A percentile compares a stretch with the other conserved stretches of the same genome.
Conservation (phyloP, 2,329 filamentous ascomycete genomes). For the Ambrosiella xylebori region DNA sequence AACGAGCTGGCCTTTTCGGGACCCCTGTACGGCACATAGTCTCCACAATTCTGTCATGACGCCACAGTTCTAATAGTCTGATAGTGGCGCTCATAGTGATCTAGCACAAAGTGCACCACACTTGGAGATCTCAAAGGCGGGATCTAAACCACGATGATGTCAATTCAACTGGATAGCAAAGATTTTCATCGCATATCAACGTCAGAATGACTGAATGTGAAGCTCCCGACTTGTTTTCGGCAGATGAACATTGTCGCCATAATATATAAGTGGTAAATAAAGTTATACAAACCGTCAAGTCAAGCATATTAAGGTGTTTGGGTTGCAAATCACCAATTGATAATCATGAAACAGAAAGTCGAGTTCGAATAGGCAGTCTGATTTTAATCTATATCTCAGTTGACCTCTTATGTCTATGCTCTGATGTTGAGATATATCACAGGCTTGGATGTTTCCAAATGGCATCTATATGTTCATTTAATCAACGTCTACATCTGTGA, state of each 20-base stretch:
- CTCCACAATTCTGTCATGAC: constrained; percentile 1
- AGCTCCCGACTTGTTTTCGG: not conserved
- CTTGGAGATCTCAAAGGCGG: not conserved
- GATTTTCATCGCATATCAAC: not conserved
- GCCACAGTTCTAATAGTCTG: not conserved
- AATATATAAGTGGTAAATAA: no score
- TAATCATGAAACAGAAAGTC: no score
- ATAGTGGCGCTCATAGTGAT: not conserved
- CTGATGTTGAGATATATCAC: no score
- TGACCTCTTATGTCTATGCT: no score
- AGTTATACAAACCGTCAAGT: no score
- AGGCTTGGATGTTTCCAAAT: no score
- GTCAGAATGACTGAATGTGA: not conserved
- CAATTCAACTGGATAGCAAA: not conserved
- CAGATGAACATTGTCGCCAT: not conserved
- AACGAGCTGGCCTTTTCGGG: constrained; percentile 13
- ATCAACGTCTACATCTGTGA: no score
- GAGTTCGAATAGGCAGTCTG: no score
- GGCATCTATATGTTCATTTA: no score
- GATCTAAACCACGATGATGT: not conserved
- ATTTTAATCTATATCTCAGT: no score
- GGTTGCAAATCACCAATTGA: no score
- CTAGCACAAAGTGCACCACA: not conserved
- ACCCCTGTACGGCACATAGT: not conserved
- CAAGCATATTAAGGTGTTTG: no score